phyloP scores from a whole-genome alignment of 495 filamentous ascomycete genomes.

The Neurospora terricola region DNA sequence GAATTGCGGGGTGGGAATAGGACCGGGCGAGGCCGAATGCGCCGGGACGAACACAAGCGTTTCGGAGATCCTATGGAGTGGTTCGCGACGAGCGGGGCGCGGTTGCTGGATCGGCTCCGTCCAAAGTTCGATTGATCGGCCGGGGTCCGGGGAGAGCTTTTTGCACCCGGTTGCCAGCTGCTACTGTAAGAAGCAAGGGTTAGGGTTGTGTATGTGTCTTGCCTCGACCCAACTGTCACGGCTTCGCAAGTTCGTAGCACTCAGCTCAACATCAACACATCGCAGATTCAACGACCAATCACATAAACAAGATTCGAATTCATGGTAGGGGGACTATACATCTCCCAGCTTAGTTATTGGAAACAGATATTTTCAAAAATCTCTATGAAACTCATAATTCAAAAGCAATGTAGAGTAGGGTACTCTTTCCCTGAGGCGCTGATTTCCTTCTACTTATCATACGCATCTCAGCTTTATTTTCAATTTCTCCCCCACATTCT shows the following conservation, averaged over 20 bases:
- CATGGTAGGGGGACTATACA: not conserved
- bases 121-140: not conserved
- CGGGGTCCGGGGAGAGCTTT: not conserved
- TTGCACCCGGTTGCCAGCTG: not conserved
- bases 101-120: not conserved
- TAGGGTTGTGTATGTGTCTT: not conserved
- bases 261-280: not conserved
- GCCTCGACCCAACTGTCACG: not conserved
- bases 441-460: not conserved
- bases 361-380: not conserved
- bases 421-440: not conserved
- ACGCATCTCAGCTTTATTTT: not conserved
- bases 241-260: not conserved
- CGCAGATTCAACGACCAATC: accelerated
- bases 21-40: not conserved
- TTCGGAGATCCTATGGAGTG: not conserved
- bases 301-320: not conserved
- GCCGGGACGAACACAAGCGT: not conserved
- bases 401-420: not conserved
- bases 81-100: not conserved
- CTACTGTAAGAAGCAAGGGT: not conserved
- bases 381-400: not conserved
- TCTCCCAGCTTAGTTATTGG: not conserved
- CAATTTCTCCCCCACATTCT: not conserved
- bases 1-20: not conserved